Evolutionary conservation across 2,329 filamentous ascomycete species (phyloP).

Genomic region (Fusarium lateritium): DNA sequence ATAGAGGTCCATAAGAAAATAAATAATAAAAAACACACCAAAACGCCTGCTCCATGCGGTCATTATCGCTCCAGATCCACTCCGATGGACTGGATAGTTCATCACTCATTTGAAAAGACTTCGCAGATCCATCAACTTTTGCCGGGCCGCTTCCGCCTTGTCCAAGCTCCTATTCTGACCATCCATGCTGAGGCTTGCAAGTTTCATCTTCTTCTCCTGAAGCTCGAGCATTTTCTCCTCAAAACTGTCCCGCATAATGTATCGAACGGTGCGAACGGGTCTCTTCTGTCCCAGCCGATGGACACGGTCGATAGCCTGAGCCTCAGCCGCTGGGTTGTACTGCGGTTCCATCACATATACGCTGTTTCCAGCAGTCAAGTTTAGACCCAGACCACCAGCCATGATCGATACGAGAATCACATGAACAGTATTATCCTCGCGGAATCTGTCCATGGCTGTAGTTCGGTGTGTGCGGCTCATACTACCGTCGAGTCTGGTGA

Average conservation of each 20-base stretch:
- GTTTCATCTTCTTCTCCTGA: slow-evolving; percentile 91
- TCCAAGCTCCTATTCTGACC: slow-evolving; percentile 68
- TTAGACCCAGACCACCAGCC: slow-evolving; percentile 91
- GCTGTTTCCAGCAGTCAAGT: slow-evolving; percentile 86
- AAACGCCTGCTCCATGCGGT: slow-evolving; percentile 45
- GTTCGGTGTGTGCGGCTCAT: slow-evolving; percentile 84
- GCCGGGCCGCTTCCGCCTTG: slow-evolving; percentile 69
- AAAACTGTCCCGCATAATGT: slow-evolving; percentile 91
- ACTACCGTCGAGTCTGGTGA: slow-evolving; percentile 88
- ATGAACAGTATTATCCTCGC: slow-evolving; percentile 77
- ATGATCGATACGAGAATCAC: slow-evolving; percentile 94
- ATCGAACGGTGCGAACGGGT: slow-evolving; percentile 88
- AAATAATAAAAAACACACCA: slow-evolving; percentile 41
- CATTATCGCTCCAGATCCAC: slow-evolving; percentile 30
- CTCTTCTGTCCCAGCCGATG: slow-evolving; percentile 92
- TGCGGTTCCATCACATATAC: slow-evolving; percentile 99
- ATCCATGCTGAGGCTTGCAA: slow-evolving; percentile 90
- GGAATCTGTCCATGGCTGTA: slow-evolving; percentile 82
- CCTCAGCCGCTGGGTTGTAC: slow-evolving; percentile 95
- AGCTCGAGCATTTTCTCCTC: slow-evolving; percentile 94
- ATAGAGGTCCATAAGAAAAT: slow-evolving; percentile 47
- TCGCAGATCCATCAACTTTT: slow-evolving; percentile 72
- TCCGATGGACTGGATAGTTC: slow-evolving; percentile 25
- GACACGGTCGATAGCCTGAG: slow-evolving; percentile 94
- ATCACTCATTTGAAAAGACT: slow-evolving; percentile 68